phyloP scores from a whole-genome alignment of 78 protist species.

The Dictyostelium discoideum region DNA sequence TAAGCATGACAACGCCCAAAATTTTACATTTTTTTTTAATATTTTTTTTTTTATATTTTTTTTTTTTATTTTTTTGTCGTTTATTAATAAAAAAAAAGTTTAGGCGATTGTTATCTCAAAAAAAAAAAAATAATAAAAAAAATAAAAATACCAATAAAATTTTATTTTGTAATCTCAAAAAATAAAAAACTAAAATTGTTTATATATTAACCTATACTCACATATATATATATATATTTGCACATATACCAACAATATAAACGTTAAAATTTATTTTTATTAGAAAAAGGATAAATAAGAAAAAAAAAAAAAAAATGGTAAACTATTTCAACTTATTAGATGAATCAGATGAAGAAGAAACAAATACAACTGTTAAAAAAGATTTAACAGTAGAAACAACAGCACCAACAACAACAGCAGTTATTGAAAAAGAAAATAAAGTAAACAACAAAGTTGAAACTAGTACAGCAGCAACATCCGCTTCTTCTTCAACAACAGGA shows the following conservation, averaged over 20 bases:
- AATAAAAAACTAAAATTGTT: no score
- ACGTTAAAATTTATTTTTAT: neutral
- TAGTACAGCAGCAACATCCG: neutral
- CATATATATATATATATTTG: no score
- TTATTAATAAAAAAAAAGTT: no score
- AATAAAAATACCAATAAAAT: no score
- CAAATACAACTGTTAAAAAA: neutral
- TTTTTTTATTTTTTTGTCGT: neutral
- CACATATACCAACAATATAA: neutral
- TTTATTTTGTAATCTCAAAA: no score
- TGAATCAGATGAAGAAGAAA: slow-evolving; percentile 56
- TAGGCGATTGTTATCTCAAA: neutral
- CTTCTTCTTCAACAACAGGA: neutral
- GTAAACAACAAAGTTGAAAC: neutral
- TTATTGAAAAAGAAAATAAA: neutral
- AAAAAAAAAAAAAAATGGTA: slow-evolving; percentile 1
- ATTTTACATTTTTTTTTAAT: no score
- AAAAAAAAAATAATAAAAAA: no score
- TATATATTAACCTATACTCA: no score
- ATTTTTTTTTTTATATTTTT: no score
- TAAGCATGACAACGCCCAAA: neutral
- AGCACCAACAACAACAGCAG: neutral
- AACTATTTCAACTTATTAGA: slow-evolving; percentile 57
- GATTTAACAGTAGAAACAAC: neutral
- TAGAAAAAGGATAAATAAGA: neutral